Percentiles rank a stretch among this genome's conserved stretches.
Conservation (phyloP, 495 filamentous ascomycete genomes). For the Lepidopterella palustris region DNA sequence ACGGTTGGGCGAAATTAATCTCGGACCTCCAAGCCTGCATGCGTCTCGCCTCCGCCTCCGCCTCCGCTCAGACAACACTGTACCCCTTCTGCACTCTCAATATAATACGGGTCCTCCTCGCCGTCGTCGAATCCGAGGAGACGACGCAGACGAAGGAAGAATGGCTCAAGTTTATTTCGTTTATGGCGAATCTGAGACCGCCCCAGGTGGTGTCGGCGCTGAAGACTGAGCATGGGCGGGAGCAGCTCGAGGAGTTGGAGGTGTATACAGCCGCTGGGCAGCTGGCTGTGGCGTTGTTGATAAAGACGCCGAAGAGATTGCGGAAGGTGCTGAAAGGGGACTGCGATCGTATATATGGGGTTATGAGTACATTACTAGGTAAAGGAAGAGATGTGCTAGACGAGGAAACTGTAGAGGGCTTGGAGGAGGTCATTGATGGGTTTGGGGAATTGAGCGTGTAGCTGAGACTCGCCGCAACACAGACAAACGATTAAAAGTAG, state of each 20-base stretch:
- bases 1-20: slow-evolving; percentile 46
- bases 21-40: slow-evolving; percentile 43
- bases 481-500: too few relatives aligned
- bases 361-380: not conserved
- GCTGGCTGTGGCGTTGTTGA: slow-evolving; percentile 45
- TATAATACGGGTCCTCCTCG: slow-evolving; percentile 47
- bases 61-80: too few relatives aligned
- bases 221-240: slow-evolving; percentile 4
- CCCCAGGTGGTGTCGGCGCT: slow-evolving; percentile 26
- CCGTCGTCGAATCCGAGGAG: slow-evolving; percentile 40
- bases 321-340: not conserved
- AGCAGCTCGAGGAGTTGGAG: slow-evolving; percentile 32
- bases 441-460: not conserved
- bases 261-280: slow-evolving; percentile 46
- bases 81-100: not conserved
- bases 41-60: not conserved
- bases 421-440: not conserved
- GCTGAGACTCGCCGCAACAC: too few relatives aligned
- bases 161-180: slow-evolving; percentile 37
- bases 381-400: not conserved
- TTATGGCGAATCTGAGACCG: slow-evolving; percentile 35
- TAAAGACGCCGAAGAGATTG: slow-evolving; percentile 40
- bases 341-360: not conserved
- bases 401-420: not conserved
- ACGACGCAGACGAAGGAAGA: slow-evolving; percentile 37